phyloP scores from a whole-genome alignment of 2,329 filamentous ascomycete species.

The Scytalidium lignicola region DNA sequence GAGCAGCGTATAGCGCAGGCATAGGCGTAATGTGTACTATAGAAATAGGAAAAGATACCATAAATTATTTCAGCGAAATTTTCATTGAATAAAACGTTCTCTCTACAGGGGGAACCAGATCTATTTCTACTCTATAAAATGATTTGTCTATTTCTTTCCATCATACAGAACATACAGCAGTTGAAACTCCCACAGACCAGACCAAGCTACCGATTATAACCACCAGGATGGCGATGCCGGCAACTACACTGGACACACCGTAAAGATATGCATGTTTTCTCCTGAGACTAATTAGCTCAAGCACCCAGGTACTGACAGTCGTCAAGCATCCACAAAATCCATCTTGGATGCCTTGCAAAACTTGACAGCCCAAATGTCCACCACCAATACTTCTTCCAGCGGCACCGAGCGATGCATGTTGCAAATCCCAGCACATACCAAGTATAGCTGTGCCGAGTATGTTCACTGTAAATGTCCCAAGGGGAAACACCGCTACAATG shows the following conservation, averaged over 20 bases:
- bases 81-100: too few relatives aligned
- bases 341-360: constrained; percentile 58
- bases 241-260: constrained; percentile 51
- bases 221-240: constrained; percentile 53
- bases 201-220: constrained; percentile 66
- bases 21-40: too few relatives aligned
- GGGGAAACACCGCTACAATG: constrained; percentile 58
- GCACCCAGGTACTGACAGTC: constrained; percentile 60
- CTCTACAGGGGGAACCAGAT: not conserved
- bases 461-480: constrained; percentile 80
- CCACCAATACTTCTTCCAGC: constrained; percentile 17
- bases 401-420: constrained; percentile 46
- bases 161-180: not conserved
- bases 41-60: too few relatives aligned
- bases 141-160: not conserved
- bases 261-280: constrained; percentile 61
- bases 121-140: not conserved
- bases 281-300: constrained; percentile 47
- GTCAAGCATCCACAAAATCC: constrained; percentile 61
- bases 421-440: constrained; percentile 71
- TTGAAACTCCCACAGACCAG: constrained; percentile 55
- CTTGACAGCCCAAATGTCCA: constrained; percentile 55
- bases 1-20: too few relatives aligned
- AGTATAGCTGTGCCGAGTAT: constrained; percentile 68
- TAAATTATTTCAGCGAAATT: too few relatives aligned